These are phyloP conservation scores for Ramicandelaber brevisporus DNA, from an alignment of 192 early-diverging fungal species.

Conservation along the genomic window DNA sequence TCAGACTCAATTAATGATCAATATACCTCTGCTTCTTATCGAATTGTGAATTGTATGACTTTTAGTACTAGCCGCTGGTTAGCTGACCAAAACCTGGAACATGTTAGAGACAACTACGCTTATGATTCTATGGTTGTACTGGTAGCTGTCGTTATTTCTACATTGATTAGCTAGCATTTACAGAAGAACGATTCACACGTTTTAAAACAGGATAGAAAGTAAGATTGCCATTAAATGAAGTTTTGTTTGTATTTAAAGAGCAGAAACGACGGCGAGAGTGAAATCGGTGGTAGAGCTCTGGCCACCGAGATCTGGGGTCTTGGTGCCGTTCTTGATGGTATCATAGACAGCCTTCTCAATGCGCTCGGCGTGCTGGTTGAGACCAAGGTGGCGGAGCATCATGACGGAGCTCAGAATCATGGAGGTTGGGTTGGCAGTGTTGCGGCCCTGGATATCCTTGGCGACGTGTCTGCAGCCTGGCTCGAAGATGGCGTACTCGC, in stretches of 20 bases:
- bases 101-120: too few species aligned
- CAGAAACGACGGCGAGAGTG: slow-evolving; percentile 64
- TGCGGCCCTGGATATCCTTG: slow-evolving; percentile 80
- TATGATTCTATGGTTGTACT: too few species aligned
- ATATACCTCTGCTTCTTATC: too few species aligned
- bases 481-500: slow-evolving; percentile 94
- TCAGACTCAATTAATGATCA: too few species aligned
- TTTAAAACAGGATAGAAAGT: too few species aligned
- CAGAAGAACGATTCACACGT: too few species aligned
- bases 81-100: too few species aligned
- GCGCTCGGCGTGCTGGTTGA: slow-evolving; percentile 67
- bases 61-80: too few species aligned
- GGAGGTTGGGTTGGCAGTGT: slow-evolving; percentile 89
- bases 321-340: slow-evolving; percentile 53
- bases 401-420: slow-evolving; percentile 78
- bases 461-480: slow-evolving; percentile 97
- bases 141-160: too few species aligned
- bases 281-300: slow-evolving; percentile 74
- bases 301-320: slow-evolving; percentile 82
- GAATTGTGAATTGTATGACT: too few species aligned
- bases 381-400: slow-evolving; percentile 87
- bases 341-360: slow-evolving; percentile 76
- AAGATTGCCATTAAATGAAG: too few species aligned
- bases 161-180: too few species aligned
- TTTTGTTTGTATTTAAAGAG: slow-evolving; percentile 33